Evolutionary conservation across 768 basidiomycete species (phyloP).

Genomic region (Asterophora lycoperdoides): DNA sequence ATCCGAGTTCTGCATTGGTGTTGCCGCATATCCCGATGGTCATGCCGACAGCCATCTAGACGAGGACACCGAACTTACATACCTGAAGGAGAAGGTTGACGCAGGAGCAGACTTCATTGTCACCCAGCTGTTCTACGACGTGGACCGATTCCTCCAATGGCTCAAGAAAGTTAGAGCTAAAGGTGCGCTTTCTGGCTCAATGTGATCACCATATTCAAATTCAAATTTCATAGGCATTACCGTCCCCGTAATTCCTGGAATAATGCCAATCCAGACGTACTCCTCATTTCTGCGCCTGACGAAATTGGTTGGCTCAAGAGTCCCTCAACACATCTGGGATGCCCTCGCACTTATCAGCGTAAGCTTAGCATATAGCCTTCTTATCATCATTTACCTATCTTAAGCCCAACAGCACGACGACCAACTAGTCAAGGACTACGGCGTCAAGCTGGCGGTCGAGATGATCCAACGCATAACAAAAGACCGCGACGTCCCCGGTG

Average conservation of each 20-base stretch:
- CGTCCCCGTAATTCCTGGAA: slow-evolving; percentile 89
- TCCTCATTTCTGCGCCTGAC: slow-evolving; percentile 88
- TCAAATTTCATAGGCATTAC: slow-evolving; percentile 61
- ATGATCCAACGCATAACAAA: slow-evolving; percentile 64
- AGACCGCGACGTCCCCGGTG: slow-evolving; percentile 59
- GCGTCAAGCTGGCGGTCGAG: slow-evolving; percentile 77
- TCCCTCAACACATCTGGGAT: slow-evolving; percentile 63
- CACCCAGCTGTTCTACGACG: slow-evolving; percentile 96
- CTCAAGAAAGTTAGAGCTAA: slow-evolving; percentile 59
- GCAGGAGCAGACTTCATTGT: slow-evolving; percentile 95
- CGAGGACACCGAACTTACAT: slow-evolving; percentile 60
- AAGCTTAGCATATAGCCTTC: slow-evolving; percentile 19
- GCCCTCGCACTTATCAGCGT: slow-evolving; percentile 78
- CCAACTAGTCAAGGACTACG: slow-evolving; percentile 89
- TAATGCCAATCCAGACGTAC: slow-evolving; percentile 98
- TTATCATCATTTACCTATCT: neutral
- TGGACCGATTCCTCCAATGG: slow-evolving; percentile 84
- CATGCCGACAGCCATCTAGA: slow-evolving; percentile 58
- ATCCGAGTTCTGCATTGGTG: slow-evolving; percentile 88
- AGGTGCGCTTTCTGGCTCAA: slow-evolving; percentile 43
- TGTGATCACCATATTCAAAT: neutral
- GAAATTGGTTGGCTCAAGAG: slow-evolving; percentile 78
- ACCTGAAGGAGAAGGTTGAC: slow-evolving; percentile 83
- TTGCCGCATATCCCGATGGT: slow-evolving; percentile 96
- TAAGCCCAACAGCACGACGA: slow-evolving; percentile 71